These are phyloP conservation scores for Peterozyma xylosa DNA, from an alignment of 805 yeast genomes.

Conservation along the genomic window DNA sequence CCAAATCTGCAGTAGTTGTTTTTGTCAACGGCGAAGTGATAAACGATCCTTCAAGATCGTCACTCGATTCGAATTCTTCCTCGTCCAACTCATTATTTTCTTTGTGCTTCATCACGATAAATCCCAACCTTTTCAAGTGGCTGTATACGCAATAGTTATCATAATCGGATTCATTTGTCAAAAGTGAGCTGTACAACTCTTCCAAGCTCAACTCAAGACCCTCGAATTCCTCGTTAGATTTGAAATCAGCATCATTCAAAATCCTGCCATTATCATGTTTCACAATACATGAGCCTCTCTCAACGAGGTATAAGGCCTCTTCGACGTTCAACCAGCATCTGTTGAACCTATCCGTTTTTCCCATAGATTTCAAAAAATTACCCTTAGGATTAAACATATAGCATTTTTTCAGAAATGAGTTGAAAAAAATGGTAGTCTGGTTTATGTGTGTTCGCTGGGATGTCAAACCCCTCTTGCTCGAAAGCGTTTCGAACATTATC, in stretches of 20 bases:
- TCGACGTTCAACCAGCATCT: conserved; percentile 48
- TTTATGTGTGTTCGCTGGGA: conserved; percentile 13
- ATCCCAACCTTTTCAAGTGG: conserved; percentile 72
- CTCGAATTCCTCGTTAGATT: conserved; percentile 17
- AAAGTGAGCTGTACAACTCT: conserved; percentile 49
- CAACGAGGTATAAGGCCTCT: conserved; percentile 72
- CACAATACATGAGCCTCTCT: conserved; percentile 56
- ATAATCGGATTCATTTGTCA: conserved; percentile 31
- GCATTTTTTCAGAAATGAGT: conserved; percentile 12
- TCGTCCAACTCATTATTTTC: not conserved
- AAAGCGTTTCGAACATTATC: conserved; percentile 68
- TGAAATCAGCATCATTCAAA: conserved; percentile 8
- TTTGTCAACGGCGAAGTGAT: too few species aligned
- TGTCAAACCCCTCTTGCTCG: conserved; percentile 33
- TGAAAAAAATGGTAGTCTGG: conserved; percentile 20
- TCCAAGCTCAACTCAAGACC: conserved; percentile 46
- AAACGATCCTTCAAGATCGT: not conserved
- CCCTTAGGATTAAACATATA: conserved; percentile 53
- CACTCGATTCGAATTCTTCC: not conserved
- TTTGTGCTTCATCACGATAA: conserved; percentile 38
- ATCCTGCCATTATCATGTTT: conserved; percentile 12
- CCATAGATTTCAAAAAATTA: conserved; percentile 66
- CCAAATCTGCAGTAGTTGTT: not conserved
- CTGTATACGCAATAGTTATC: conserved; percentile 64
- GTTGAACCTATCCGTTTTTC: conserved; percentile 40